These are phyloP conservation scores for Xylariaceae sp. DNA, from an alignment of 2,329 filamentous ascomycete species.

Conservation along the genomic window DNA sequence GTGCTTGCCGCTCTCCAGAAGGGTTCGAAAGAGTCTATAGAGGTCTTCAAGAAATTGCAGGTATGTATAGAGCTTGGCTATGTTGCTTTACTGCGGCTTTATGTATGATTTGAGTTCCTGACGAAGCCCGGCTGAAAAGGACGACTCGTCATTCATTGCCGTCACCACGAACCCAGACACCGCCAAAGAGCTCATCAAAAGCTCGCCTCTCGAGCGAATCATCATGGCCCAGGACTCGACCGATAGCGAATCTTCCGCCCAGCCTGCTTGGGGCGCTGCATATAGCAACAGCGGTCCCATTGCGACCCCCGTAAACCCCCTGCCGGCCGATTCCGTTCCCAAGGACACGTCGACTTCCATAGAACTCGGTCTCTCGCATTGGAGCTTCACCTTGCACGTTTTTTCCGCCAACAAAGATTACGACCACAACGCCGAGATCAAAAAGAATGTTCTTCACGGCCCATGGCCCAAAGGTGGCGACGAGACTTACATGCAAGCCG, in stretches of 20 bases:
- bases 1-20: slow-evolving; percentile 48
- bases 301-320: slow-evolving; percentile 23
- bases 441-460: slow-evolving; percentile 26
- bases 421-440: slow-evolving; percentile 23
- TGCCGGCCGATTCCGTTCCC: slow-evolving; percentile 10
- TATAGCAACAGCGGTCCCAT: slow-evolving; percentile 23
- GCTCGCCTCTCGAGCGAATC: slow-evolving; percentile 47
- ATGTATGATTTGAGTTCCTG: not conserved
- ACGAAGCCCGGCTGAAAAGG: slow-evolving; percentile 28
- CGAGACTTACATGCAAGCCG: slow-evolving; percentile 27
- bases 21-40: slow-evolving; percentile 33
- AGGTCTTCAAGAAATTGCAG: slow-evolving; percentile 49
- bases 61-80: slow-evolving; percentile 21
- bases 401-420: slow-evolving; percentile 27
- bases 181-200: slow-evolving; percentile 37
- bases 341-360: slow-evolving; percentile 17
- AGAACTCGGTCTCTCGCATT: slow-evolving; percentile 21
- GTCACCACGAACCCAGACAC: slow-evolving; percentile 40
- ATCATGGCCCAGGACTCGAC: slow-evolving; percentile 27
- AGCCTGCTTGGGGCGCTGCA: slow-evolving; percentile 24
- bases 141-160: slow-evolving; percentile 47
- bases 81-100: too few species aligned
- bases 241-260: slow-evolving; percentile 4
- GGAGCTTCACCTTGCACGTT: slow-evolving; percentile 27
- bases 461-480: slow-evolving; percentile 24